Base-by-base conservation (phyloP, 148 eudicot species). In the Camellia lanceoleosa region DNA sequence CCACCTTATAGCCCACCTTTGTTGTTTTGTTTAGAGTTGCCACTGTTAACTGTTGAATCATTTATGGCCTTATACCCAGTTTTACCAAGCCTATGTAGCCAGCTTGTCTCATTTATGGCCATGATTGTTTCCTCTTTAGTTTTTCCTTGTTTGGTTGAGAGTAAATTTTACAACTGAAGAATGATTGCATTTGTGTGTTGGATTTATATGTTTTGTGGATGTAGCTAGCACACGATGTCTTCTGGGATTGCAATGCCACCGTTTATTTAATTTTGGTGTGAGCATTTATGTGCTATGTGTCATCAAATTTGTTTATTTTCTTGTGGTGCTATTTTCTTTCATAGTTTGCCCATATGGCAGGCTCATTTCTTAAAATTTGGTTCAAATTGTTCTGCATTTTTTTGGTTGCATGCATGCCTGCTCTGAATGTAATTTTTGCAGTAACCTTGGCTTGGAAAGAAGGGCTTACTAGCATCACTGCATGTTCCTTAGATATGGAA, bases 21-120 rank as follows among this genome's bases (percentile, higher is more conserved):
- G 84, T 88, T 87, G 84, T 76, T 87, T 86, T 83, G 74, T 69
- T 84, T 69, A 85, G 83, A 91, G 81, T 80, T 87, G 83, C 89
- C 85, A 75, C 78, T 81, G 30, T 68, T 84, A 85, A 80, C 62
- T 82, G 83, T 80, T 83, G 84, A 87, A 82, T 83, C 42, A 9
- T 52, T 54, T 81, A 87, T 90, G 89, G 79, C 88, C 88, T 76
- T 83, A 80, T 69, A 81, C 88, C 91, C 84, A 85, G 73, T 78
- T 74, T 79, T 80, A 84, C 88, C 88, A 84, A 88, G 91, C 89
- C 85, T 80, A 65, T 85, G 80, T 87, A 83, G 85, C 85, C 84
- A 75, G 78, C 79, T 79, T 81, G 44, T 82, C 83, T 85, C 77
- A 23, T 46, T 77, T 60, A 20, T 76, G 66, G 68, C 75, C 83